Evolutionary conservation across 495 filamentous ascomycete species (phyloP).

Genomic region (Hyaloscypha finlandica): DNA sequence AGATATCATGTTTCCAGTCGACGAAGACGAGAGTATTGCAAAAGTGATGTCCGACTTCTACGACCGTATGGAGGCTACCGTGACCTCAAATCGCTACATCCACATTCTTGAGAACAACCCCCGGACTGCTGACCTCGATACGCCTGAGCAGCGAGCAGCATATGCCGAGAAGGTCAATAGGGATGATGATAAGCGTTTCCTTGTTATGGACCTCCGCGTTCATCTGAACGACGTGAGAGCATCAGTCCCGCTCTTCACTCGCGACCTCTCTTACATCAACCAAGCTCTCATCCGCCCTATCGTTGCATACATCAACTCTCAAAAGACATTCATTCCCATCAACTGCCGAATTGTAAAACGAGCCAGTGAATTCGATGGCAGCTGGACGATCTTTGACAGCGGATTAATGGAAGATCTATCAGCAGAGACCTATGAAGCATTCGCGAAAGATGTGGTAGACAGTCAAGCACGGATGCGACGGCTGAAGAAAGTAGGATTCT

Average conservation of each 20-base stretch:
- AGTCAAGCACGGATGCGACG: slow-evolving; percentile 80
- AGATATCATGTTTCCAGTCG: slow-evolving; percentile 88
- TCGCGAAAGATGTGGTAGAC: slow-evolving; percentile 85
- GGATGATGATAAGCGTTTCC: slow-evolving; percentile 63
- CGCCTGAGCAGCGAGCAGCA: slow-evolving; percentile 23
- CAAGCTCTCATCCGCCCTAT: slow-evolving; percentile 93
- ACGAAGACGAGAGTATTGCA: slow-evolving; percentile 80
- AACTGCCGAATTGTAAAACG: slow-evolving; percentile 92
- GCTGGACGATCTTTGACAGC: slow-evolving; percentile 93
- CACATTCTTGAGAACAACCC: slow-evolving; percentile 44
- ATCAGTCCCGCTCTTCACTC: slow-evolving; percentile 86
- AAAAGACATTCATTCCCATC: slow-evolving; percentile 90
- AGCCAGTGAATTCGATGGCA: slow-evolving; percentile 85
- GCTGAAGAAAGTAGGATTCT: slow-evolving; percentile 94
- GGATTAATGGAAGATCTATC: slow-evolving; percentile 95
- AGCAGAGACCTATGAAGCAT: slow-evolving; percentile 90
- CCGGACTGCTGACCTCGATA: slow-evolving; percentile 25
- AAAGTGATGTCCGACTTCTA: slow-evolving; percentile 95
- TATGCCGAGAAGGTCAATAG: slow-evolving; percentile 24
- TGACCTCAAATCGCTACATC: slow-evolving; percentile 69
- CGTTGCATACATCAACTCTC: slow-evolving; percentile 97
- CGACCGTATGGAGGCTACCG: slow-evolving; percentile 88
- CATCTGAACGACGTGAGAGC: slow-evolving; percentile 92
- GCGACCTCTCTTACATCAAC: slow-evolving; percentile 90
- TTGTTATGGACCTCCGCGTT: slow-evolving; percentile 87